phyloP scores from a whole-genome alignment of 805 yeast species.

The Candida sithepensis region DNA sequence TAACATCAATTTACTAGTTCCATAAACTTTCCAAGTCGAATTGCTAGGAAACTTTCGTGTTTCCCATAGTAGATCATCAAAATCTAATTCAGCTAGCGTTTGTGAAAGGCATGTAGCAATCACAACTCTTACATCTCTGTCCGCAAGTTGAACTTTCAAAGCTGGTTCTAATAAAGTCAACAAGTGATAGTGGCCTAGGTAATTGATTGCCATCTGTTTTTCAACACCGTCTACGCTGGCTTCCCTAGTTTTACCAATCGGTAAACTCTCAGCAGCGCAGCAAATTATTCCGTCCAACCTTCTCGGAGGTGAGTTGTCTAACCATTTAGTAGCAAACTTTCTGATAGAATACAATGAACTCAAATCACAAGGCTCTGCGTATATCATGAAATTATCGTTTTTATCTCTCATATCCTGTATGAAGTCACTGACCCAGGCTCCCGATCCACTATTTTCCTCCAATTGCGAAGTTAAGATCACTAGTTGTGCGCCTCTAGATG shows the following conservation, averaged over 20 bases:
- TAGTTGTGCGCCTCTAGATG: slow-evolving; percentile 80
- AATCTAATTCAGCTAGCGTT: slow-evolving; percentile 63
- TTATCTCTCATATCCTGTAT: slow-evolving; percentile 70
- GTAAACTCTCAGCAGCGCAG: slow-evolving; percentile 80
- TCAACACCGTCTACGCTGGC: slow-evolving; percentile 82
- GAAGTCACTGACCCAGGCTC: slow-evolving; percentile 70
- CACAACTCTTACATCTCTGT: slow-evolving; percentile 84
- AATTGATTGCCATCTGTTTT: slow-evolving; percentile 78
- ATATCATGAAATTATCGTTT: slow-evolving; percentile 70
- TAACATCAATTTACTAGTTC: slow-evolving; percentile 75
- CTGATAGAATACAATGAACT: slow-evolving; percentile 70
- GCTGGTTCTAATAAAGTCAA: slow-evolving; percentile 80
- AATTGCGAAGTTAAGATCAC: slow-evolving; percentile 61
- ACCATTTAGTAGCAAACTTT: slow-evolving; percentile 90
- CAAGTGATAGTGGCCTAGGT: slow-evolving; percentile 75
- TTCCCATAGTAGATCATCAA: slow-evolving; percentile 63
- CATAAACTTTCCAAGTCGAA: slow-evolving; percentile 73
- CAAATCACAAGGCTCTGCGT: slow-evolving; percentile 88
- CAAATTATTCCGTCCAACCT: slow-evolving; percentile 87
- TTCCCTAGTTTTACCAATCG: slow-evolving; percentile 62
- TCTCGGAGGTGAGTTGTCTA: slow-evolving; percentile 86
- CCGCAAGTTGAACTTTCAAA: slow-evolving; percentile 86
- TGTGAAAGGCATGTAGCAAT: slow-evolving; percentile 78
- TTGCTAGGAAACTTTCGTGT: slow-evolving; percentile 51
- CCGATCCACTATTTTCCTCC: slow-evolving; percentile 42